Evolutionary conservation across 2,329 filamentous ascomycete genomes (phyloP), one percentile per base, ranked within the genome.

Genomic region (Botrytis elliptica): DNA sequence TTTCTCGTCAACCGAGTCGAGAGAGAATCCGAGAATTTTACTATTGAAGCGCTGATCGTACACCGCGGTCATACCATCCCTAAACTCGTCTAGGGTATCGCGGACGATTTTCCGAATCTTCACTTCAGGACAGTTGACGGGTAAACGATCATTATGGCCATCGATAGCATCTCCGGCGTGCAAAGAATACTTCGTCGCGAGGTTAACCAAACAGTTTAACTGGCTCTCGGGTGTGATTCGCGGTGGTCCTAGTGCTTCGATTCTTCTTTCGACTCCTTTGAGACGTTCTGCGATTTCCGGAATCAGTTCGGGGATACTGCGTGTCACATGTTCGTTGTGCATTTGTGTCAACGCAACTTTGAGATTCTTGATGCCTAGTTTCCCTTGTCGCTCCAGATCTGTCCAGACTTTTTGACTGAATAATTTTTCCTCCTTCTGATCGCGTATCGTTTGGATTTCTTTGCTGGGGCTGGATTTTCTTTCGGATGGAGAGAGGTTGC

Each of bases 251-350:
- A 71, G 29, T 10, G 14, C 69, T 10, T 71, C 33, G 12, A 71
- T 46, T 10, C 4, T 46, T 12, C 5, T 22, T 16, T 14, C 38
- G 25, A 22, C 4, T 7, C 29, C 5, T 6, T 46, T 20, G 1
- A 64, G 25, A 18, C 69, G 69, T 3, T 16, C 20, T n/a, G 63
- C 22, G 4, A 71, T 71, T 29, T 71, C 69, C 2, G 69, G 69
- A 38, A 73, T 73, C 7, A 70, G 44, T n/a, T 73, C 66, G 16
- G 72, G 72, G 29, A 73, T 73, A 49, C 57, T 70, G n/a, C 57
- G 64, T 6, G 65, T 73, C 4, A 73, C 71, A 46, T 66, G 44
- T 57, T 64, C 69, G 22, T 71, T 71, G 18, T 71, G 69, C 69
- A 71, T 71, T 64, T 25, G 40, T 9, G 57, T 71, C 44, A 71